Percentiles rank a stretch among this genome's conserved stretches.
Conservation (phyloP, 805 yeast species). For the Yarrowia osloensis region DNA sequence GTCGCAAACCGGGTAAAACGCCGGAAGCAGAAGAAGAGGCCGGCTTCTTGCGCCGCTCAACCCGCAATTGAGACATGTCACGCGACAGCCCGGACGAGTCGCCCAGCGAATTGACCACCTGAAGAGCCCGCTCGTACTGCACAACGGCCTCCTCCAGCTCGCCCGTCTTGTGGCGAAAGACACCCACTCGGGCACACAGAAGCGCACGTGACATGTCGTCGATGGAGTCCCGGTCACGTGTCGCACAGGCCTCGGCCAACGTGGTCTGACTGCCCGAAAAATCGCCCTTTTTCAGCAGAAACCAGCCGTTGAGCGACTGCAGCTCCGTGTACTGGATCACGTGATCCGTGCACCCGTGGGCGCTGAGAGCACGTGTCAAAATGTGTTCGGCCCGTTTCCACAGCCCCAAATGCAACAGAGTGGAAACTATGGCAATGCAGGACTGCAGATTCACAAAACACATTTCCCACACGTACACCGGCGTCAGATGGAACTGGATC, state of each 20-base stretch:
- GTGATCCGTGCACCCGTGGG: constrained; percentile 1
- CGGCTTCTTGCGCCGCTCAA: constrained; percentile 21
- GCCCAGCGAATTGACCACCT: not conserved
- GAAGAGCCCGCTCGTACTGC: not conserved
- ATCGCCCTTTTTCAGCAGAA: constrained; percentile 3
- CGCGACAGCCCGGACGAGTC: constrained; percentile 3
- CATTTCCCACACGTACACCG: not conserved
- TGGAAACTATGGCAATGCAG: not conserved
- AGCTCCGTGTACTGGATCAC: not conserved
- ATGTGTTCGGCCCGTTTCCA: constrained; percentile 28
- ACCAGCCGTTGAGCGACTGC: not conserved
- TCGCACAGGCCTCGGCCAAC: not conserved
- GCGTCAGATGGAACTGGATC: not conserved
- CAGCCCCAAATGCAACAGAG: constrained; percentile 3
- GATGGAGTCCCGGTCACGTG: not conserved
- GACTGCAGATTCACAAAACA: too few relatives aligned
- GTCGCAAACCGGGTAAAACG: constrained; percentile 1
- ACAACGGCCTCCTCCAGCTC: not conserved
- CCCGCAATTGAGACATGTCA: constrained; percentile 12
- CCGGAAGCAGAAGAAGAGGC: not conserved
- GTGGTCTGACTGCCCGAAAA: constrained; percentile 1
- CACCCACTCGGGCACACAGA: not conserved
- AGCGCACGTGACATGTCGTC: constrained; percentile 3
- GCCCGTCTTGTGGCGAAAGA: not conserved
- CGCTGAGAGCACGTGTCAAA: too few relatives aligned